Evolutionary conservation across 2,329 filamentous ascomycete genomes (phyloP).

Genomic region (Geosmithia morbida): DNA sequence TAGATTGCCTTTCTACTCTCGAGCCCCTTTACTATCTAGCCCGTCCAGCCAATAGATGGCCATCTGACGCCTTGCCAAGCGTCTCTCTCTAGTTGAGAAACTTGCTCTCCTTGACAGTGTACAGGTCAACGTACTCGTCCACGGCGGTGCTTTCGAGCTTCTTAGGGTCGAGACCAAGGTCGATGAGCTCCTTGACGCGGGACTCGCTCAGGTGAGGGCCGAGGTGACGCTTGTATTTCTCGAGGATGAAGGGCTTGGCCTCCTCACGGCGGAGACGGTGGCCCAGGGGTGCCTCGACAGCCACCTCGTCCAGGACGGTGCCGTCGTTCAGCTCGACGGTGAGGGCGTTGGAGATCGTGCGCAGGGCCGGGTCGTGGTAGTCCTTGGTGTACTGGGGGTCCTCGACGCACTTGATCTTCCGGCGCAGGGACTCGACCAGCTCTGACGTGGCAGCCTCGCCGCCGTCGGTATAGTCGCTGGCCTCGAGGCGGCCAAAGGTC

Average conservation of each 20-base stretch:
- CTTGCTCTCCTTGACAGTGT: conserved; percentile 47
- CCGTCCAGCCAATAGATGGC: no score
- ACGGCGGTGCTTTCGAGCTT: conserved; percentile 69
- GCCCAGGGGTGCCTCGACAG: conserved; percentile 86
- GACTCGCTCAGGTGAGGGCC: conserved; percentile 65
- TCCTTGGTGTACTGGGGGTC: conserved; percentile 88
- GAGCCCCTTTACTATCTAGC: no score
- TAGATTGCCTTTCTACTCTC: no score
- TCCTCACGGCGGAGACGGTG: conserved; percentile 86
- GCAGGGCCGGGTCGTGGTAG: conserved; percentile 87
- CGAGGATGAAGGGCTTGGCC: conserved; percentile 92
- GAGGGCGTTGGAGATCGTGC: conserved; percentile 93
- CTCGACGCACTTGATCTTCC: conserved; percentile 93
- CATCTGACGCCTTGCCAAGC: neutral
- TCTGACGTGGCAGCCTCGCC: conserved; percentile 81
- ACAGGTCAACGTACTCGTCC: conserved; percentile 89
- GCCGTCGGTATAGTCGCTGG: conserved; percentile 86
- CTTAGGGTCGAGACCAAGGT: conserved; percentile 61
- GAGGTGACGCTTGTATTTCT: conserved; percentile 90
- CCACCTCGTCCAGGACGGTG: conserved; percentile 77
- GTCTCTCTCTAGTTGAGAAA: conserved; percentile 18
- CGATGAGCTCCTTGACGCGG: conserved; percentile 69
- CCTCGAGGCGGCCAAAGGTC: conserved; percentile 83
- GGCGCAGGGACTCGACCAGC: conserved; percentile 78
- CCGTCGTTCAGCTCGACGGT: conserved; percentile 93